Evolutionary conservation across 148 eudicot species (phyloP).

Genomic region (Limonium bicolor): DNA sequence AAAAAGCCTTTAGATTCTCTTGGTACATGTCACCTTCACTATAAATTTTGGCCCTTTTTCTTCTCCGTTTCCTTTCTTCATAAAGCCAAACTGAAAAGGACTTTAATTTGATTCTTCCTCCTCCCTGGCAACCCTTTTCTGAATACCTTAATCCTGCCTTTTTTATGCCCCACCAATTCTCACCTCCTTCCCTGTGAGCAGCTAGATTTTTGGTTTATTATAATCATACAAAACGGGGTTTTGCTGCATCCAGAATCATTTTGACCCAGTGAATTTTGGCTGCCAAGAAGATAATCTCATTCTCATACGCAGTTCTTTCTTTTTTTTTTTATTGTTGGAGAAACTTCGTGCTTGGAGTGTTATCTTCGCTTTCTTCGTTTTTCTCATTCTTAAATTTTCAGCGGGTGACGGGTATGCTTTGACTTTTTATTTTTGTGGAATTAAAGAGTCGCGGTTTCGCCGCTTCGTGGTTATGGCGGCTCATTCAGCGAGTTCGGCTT

Average conservation of each 20-base stretch:
- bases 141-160: background rate
- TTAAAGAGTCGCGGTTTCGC: constrained; percentile 1
- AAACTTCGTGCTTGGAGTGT: background rate
- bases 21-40: constrained; percentile 21
- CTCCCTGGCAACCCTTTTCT: constrained; percentile 10
- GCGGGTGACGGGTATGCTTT: constrained; percentile 3
- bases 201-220: no score
- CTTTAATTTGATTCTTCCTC: constrained; percentile 12
- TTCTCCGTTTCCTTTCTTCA: background rate
- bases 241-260: background rate
- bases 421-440: background rate
- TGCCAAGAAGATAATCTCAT: background rate
- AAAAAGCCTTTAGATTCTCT: constrained; percentile 16
- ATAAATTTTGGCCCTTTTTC: constrained; percentile 16
- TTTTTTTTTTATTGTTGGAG: background rate
- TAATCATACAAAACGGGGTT: no score
- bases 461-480: constrained; percentile 1
- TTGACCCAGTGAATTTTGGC: background rate
- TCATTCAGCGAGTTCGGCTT: background rate
- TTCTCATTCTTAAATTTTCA: background rate
- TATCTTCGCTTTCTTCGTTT: background rate
- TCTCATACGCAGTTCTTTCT: background rate
- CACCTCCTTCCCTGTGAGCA: background rate
- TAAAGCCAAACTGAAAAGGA: constrained; percentile 11
- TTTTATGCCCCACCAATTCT: background rate